Base-by-base conservation (phyloP, 805 yeast genomes). In the Saccharomycopsis synnaedendra region DNA sequence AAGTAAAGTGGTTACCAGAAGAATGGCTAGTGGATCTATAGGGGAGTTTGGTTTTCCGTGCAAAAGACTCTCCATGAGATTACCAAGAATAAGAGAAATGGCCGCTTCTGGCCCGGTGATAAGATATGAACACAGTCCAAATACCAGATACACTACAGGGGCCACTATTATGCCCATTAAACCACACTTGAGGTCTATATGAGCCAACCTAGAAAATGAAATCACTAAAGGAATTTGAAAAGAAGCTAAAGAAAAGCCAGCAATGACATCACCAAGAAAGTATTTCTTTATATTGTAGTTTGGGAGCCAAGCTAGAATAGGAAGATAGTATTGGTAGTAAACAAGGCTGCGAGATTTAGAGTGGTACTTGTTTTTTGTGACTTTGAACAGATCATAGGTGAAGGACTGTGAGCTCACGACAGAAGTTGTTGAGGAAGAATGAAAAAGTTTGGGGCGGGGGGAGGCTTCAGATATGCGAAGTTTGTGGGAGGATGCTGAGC, bases 21-120 rank as follows among this genome's bases (percentile, higher is more conserved):
- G 75, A 5, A 81, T 62, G 53, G 78, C 80, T 33, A 78, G 69
- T 0, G 77, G 67, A 41, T 66, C 65, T 6, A 75, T 55, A 30
- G 58, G 55, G 31, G 61, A 65, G 5, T 56, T 65, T 19, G 19
- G 19, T 19, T 19, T 19, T 51, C 65, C 65, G 55, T 66, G 76
- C 19, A 65, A 68, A n/a, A 31, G 9, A 4, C 19, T 5, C n/a
- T 6, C 27, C 38, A 38, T n/a, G 0, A 81, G 76, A 55, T 82
- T 88, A 2, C 96, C 96, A 32, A 84, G 78, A 10, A 88, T 79
- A 56, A 89, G 67, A 0, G 95, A 84, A 5, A 86, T 78, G 0
- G 95, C 89, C 11, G 93, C 89, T 61, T 87, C 94, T 0, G 96
- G 96, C 0, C 96, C 96, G 11, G 86, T 93, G 34, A 87, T 78